phyloP scores from a whole-genome alignment of 495 filamentous ascomycete genomes.

The Xylaria venustula region DNA sequence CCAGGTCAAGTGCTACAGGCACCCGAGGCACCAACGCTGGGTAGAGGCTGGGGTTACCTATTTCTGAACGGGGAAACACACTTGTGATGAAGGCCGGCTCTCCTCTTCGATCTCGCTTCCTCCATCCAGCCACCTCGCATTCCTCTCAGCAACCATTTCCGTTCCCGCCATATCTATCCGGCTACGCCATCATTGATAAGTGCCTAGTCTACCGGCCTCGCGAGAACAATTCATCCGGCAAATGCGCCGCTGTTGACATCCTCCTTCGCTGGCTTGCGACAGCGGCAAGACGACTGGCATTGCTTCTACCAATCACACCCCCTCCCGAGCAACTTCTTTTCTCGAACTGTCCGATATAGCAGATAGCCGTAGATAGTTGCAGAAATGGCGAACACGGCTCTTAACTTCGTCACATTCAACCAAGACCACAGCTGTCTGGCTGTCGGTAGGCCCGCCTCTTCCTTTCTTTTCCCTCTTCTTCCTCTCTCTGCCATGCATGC shows the following conservation, averaged over 20 bases:
- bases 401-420: slow-evolving; percentile 99
- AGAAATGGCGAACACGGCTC: slow-evolving; percentile 55
- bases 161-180: background rate
- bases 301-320: background rate
- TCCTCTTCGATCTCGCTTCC: background rate
- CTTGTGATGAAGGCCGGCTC: background rate
- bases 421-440: slow-evolving; percentile 97
- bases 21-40: background rate
- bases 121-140: background rate
- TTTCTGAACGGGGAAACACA: background rate
- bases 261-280: slow-evolving; percentile 9
- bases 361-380: background rate
- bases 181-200: too few relatives aligned
- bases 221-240: background rate
- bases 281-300: slow-evolving; percentile 1
- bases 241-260: slow-evolving; percentile 18
- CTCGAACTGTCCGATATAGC: background rate
- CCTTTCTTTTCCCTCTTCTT: background rate
- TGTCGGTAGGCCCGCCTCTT: slow-evolving; percentile 63
- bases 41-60: background rate
- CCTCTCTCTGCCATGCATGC: too few relatives aligned
- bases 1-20: background rate
- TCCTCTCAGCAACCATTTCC: background rate
- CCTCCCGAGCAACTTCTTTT: background rate
- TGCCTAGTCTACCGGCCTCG: too few relatives aligned